A percentile compares a stretch with the other conserved stretches of the same genome.
These are phyloP conservation scores for Diddensiella transvaalensis DNA, from an alignment of 805 yeast species.

Conservation along the genomic window DNA sequence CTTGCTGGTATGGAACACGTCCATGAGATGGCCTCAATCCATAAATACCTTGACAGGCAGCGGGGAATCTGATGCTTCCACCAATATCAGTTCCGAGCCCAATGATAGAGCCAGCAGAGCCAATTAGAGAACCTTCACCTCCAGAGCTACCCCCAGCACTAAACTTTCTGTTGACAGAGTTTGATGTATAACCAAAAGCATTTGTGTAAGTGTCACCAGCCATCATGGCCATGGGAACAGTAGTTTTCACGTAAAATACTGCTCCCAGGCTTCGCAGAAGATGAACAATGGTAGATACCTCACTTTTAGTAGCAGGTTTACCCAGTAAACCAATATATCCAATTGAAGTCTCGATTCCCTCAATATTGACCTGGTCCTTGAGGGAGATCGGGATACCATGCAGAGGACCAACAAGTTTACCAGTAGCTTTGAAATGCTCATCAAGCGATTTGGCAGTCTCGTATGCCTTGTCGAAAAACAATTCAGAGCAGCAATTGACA, in stretches of 20 bases:
- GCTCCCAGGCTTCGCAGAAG: constrained; percentile 53
- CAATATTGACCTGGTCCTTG: constrained; percentile 48
- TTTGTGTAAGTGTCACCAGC: constrained; percentile 48
- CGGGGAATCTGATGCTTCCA: constrained; percentile 49
- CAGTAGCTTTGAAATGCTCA: constrained; percentile 43
- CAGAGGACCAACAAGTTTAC: constrained; percentile 53
- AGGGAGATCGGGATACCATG: constrained; percentile 66
- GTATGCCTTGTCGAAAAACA: constrained; percentile 54
- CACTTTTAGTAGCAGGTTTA: constrained; percentile 34
- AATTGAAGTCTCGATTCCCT: constrained; percentile 47
- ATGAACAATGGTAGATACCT: constrained; percentile 38
- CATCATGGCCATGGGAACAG: constrained; percentile 54
- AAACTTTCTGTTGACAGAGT: constrained; percentile 42
- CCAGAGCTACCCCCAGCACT: constrained; percentile 53
- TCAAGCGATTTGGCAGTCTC: constrained; percentile 53
- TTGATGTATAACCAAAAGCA: constrained; percentile 45
- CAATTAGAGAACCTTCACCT: constrained; percentile 50
- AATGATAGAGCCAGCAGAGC: constrained; percentile 43
- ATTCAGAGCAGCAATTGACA: constrained; percentile 32
- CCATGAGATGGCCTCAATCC: constrained; percentile 45
- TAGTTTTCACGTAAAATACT: constrained; percentile 60
- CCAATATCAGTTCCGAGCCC: constrained; percentile 55
- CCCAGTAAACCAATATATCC: constrained; percentile 36
- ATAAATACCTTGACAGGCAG: constrained; percentile 41
- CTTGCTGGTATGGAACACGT: constrained; percentile 39